Evolutionary conservation across 768 basidiomycete species (phyloP).

Genomic region (Tricholoma hemisulphureum): DNA sequence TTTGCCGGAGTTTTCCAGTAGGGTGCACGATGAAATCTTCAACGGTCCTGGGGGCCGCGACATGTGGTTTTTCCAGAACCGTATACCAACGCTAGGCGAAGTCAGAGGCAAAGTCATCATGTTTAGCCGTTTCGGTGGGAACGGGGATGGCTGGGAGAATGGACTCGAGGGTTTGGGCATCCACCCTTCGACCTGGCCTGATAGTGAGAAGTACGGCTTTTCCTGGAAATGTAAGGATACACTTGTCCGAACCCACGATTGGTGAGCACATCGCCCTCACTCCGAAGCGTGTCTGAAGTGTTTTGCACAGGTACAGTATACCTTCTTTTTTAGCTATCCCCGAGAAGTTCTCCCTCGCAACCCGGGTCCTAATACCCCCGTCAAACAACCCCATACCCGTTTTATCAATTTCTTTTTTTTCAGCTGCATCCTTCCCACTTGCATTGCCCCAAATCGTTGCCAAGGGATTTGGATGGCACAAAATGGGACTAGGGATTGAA

Average conservation of each 20-base stretch:
- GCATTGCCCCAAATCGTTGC: slow-evolving; percentile 77
- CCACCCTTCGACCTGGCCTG: slow-evolving; percentile 85
- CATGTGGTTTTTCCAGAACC: slow-evolving; percentile 84
- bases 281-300: neutral
- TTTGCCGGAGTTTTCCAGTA: slow-evolving; percentile 52
- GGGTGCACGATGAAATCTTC: slow-evolving; percentile 65
- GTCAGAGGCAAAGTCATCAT: slow-evolving; percentile 83
- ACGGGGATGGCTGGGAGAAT: slow-evolving; percentile 66
- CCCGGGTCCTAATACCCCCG: slow-evolving; percentile 49
- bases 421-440: slow-evolving; percentile 78
- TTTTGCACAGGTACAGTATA: slow-evolving; percentile 66
- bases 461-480: slow-evolving; percentile 81
- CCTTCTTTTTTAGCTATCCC: slow-evolving; percentile 78
- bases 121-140: slow-evolving; percentile 81
- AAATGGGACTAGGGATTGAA: slow-evolving; percentile 73
- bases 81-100: slow-evolving; percentile 78
- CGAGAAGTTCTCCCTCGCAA: slow-evolving; percentile 70
- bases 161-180: slow-evolving; percentile 76
- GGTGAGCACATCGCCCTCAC: slow-evolving; percentile 45
- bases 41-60: slow-evolving; percentile 49
- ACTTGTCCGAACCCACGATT: slow-evolving; percentile 77
- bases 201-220: slow-evolving; percentile 72
- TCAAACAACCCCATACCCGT: slow-evolving; percentile 35
- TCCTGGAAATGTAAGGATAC: slow-evolving; percentile 74
- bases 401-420: slow-evolving; percentile 77